Percentiles rank a stretch among this genome's conserved stretches.
These are phyloP conservation scores for Torulaspora delbrueckii DNA, from an alignment of 805 yeast genomes.

Conservation along the genomic window DNA sequence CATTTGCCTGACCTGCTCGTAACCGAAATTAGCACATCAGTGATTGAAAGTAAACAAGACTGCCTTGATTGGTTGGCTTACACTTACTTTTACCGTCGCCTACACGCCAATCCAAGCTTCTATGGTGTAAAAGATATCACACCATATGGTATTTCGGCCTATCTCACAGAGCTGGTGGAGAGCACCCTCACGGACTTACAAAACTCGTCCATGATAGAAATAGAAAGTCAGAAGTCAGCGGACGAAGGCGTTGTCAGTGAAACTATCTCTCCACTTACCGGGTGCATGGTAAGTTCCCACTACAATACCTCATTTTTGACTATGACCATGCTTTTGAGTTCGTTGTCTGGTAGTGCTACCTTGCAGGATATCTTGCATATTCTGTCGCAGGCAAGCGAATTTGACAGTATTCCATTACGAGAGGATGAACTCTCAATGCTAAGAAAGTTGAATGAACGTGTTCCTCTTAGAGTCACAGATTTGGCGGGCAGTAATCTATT, in stretches of 20 bases:
- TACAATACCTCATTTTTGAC: constrained; percentile 62
- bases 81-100: constrained; percentile 74
- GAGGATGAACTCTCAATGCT: constrained; percentile 51
- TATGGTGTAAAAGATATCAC: constrained; percentile 71
- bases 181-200: constrained; percentile 56
- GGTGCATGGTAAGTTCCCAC: constrained; percentile 70
- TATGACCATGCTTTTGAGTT: constrained; percentile 53
- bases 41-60: constrained; percentile 67
- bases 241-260: constrained; percentile 37
- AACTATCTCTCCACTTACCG: constrained; percentile 54
- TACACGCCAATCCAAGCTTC: constrained; percentile 79
- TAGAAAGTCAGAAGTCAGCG: constrained; percentile 37
- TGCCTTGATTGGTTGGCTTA: constrained; percentile 88
- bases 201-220: constrained; percentile 57
- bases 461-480: constrained; percentile 55
- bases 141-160: constrained; percentile 70
- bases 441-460: constrained; percentile 46
- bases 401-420: constrained; percentile 62
- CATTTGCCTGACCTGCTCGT: constrained; percentile 62
- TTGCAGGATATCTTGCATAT: constrained; percentile 59
- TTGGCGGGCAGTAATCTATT: constrained; percentile 42
- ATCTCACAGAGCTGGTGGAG: constrained; percentile 79
- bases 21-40: constrained; percentile 64
- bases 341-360: constrained; percentile 52
- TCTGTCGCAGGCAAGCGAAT: constrained; percentile 65